These are phyloP conservation scores for Haematococcus lacustris DNA, from an alignment of 139 green algal species.

Conservation along the genomic window DNA sequence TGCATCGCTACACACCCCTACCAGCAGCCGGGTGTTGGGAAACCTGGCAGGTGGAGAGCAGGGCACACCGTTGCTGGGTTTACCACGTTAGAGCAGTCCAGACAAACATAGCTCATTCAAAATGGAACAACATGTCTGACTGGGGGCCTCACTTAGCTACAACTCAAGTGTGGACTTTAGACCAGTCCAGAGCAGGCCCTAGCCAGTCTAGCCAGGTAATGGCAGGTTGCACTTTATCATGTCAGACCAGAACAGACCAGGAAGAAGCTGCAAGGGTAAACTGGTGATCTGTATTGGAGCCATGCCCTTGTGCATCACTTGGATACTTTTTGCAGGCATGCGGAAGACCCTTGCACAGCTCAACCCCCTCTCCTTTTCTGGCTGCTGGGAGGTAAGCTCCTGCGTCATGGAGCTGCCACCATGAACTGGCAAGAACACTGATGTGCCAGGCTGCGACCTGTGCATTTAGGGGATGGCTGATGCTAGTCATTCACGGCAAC, in stretches of 20 bases:
- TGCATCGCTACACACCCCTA: conserved; percentile 78
- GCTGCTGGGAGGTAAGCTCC: neutral
- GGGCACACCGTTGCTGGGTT: neutral
- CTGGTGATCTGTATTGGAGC: too few species aligned
- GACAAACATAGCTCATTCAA: neutral
- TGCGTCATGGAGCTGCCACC: neutral
- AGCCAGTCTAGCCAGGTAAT: neutral
- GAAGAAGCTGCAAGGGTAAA: too few species aligned
- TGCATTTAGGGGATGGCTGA: neutral
- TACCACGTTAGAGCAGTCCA: too few species aligned
- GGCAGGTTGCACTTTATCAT: neutral
- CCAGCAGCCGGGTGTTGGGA: conserved; percentile 68
- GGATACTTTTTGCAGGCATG: too few species aligned
- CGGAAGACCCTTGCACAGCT: neutral
- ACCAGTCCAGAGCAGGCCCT: neutral
- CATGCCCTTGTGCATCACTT: too few species aligned
- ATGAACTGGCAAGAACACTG: too few species aligned
- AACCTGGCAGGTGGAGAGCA: conserved; percentile 58
- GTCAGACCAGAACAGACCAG: neutral
- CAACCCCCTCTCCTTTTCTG: neutral
- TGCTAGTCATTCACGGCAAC: neutral
- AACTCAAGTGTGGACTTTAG: neutral
- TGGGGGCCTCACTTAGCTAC: neutral
- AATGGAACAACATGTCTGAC: neutral
- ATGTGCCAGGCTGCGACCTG: neutral